phyloP scores from a whole-genome alignment of 306 rosid species.

The Corylus heterophylla region DNA sequence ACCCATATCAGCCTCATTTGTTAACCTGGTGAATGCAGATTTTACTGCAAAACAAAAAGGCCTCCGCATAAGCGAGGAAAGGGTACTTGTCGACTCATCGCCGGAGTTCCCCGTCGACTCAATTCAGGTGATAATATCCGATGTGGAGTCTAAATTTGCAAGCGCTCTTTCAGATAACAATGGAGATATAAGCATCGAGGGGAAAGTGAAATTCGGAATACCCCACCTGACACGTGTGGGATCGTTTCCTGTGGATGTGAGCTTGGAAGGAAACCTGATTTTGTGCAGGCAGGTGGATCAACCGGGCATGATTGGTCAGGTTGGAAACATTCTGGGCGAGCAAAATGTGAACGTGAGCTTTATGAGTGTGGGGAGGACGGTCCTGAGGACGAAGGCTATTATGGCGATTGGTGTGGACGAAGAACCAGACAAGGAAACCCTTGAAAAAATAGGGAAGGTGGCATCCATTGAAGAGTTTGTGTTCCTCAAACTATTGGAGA shows the following conservation, averaged over 20 bases:
- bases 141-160: slow-evolving; percentile 70
- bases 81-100: slow-evolving; percentile 48
- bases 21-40: slow-evolving; percentile 88
- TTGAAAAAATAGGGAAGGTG: slow-evolving; percentile 64
- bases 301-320: slow-evolving; percentile 88
- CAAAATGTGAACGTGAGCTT: slow-evolving; percentile 82
- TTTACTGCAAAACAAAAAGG: slow-evolving; percentile 84
- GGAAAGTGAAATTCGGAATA: slow-evolving; percentile 73
- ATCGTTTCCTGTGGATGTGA: slow-evolving; percentile 70
- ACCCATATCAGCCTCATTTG: slow-evolving; percentile 67
- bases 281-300: slow-evolving; percentile 83
- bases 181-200: slow-evolving; percentile 74
- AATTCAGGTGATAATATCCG: slow-evolving; percentile 59
- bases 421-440: slow-evolving; percentile 59
- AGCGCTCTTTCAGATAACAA: slow-evolving; percentile 56
- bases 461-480: slow-evolving; percentile 85
- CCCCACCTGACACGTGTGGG: slow-evolving; percentile 76
- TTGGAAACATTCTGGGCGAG: slow-evolving; percentile 70
- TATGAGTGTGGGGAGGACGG: slow-evolving; percentile 91
- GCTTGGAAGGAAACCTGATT: slow-evolving; percentile 83
- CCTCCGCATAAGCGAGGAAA: slow-evolving; percentile 75
- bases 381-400: slow-evolving; percentile 56
- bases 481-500: slow-evolving; percentile 61
- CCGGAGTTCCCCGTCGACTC: slow-evolving; percentile 72
- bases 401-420: slow-evolving; percentile 97